Evolutionary conservation across 139 green algal genomes (phyloP).

Genomic region (Desmodesmus armatus): DNA sequence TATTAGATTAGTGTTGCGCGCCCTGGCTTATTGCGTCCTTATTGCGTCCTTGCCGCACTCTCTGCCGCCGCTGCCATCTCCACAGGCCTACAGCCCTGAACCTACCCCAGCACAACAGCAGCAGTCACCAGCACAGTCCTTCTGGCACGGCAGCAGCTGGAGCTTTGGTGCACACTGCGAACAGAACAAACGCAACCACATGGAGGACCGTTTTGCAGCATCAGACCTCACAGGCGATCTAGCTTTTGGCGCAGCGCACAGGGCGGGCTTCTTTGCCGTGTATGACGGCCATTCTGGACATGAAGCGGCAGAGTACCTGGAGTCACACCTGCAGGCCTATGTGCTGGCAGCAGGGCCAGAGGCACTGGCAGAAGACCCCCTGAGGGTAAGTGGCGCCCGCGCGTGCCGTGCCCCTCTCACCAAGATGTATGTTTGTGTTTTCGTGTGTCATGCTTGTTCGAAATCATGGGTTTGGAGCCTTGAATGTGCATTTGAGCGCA

Average conservation of each 20-base stretch:
- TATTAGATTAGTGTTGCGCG: too few relatives aligned
- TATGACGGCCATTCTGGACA: slow-evolving; percentile 46
- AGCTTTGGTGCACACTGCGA: slow-evolving; percentile 33
- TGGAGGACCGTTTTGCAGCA: slow-evolving; percentile 43
- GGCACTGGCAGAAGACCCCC: not conserved
- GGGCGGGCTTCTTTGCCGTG: slow-evolving; percentile 44
- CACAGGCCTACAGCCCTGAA: not conserved
- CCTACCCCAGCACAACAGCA: slow-evolving; percentile 17
- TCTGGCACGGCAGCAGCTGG: not conserved
- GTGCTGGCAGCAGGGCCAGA: slow-evolving; percentile 19
- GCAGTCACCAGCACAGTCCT: not conserved
- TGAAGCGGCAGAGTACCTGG: slow-evolving; percentile 48
- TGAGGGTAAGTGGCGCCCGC: too few relatives aligned
- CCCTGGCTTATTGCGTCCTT: too few relatives aligned
- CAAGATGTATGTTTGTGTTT: too few relatives aligned
- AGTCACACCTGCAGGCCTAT: slow-evolving; percentile 41
- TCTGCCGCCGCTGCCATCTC: too few relatives aligned
- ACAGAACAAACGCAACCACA: slow-evolving; percentile 35
- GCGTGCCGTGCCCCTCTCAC: not conserved
- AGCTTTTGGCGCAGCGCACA: slow-evolving; percentile 2
- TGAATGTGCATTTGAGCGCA: too few relatives aligned
- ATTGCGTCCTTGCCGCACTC: too few relatives aligned
- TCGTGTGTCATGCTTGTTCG: too few relatives aligned
- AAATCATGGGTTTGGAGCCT: too few relatives aligned
- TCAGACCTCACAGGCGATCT: not conserved